Percentiles rank a stretch among this genome's conserved stretches.
phyloP scores from a whole-genome alignment of 352 stramenopile species.

The Phytophthora constricta region DNA sequence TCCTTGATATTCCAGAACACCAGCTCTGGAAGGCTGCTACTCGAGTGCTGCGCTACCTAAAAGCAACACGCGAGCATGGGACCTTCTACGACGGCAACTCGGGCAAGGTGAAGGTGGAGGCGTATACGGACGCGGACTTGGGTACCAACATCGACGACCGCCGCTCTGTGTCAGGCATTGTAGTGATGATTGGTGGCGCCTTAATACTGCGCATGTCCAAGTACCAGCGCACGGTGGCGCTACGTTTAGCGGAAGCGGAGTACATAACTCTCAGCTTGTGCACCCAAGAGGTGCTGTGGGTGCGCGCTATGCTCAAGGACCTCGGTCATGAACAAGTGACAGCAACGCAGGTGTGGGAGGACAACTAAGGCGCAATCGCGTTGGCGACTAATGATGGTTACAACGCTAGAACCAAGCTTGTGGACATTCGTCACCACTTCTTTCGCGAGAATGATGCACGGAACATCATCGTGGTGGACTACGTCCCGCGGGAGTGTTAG shows the following conservation, averaged over 20 bases:
- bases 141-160: conserved; percentile 18
- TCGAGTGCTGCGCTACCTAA: too few relatives aligned
- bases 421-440: too few relatives aligned
- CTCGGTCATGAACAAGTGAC: too few relatives aligned
- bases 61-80: neutral
- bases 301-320: too few relatives aligned
- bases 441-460: too few relatives aligned
- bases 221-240: too few relatives aligned
- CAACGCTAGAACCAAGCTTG: too few relatives aligned
- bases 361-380: too few relatives aligned
- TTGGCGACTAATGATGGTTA: too few relatives aligned
- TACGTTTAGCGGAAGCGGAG: conserved; percentile 22
- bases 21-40: conserved; percentile 10
- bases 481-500: too few relatives aligned
- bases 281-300: conserved; percentile 12
- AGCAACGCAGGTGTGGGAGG: too few relatives aligned
- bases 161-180: conserved; percentile 15
- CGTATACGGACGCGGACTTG: conserved; percentile 22
- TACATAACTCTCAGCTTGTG: conserved; percentile 24
- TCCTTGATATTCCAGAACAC: conserved; percentile 3
- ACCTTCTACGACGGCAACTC: conserved; percentile 8
- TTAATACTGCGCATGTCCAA: conserved; percentile 18
- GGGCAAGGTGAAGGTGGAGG: neutral
- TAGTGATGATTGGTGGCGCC: conserved; percentile 20
- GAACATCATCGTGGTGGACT: too few relatives aligned